Evolutionary conservation across 345 rosid genomes (phyloP).

Genomic region (Heritiera fomes): DNA sequence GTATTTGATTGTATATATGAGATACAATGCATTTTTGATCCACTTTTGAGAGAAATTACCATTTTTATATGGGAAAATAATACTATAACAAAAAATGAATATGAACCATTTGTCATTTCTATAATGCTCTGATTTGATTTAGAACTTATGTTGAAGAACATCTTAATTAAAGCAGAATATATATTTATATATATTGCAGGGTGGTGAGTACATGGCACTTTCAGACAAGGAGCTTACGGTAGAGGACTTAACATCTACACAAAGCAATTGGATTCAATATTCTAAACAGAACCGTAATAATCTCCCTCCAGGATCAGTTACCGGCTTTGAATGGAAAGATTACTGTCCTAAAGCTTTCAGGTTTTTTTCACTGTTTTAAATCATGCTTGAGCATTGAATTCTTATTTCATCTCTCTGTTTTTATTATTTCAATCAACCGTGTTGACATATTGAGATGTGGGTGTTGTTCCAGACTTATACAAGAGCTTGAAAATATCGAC

Average conservation of each 20-base stretch:
- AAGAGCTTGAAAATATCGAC: conserved; percentile 42
- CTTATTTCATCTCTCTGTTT: background rate
- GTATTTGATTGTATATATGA: background rate
- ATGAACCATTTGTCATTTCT: background rate
- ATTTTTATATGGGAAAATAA: background rate
- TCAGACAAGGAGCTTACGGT: conserved; percentile 30
- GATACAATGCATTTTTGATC: background rate
- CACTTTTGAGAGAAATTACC: no score
- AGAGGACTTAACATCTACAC: conserved; percentile 35
- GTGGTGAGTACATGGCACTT: conserved; percentile 22
- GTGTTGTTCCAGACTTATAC: conserved; percentile 39
- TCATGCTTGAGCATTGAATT: background rate
- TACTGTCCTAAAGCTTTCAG: conserved; percentile 61
- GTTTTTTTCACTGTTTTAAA: conserved; percentile 19
- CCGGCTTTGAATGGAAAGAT: conserved; percentile 52
- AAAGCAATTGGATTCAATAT: conserved; percentile 35
- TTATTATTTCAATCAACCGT: background rate
- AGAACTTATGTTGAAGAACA: background rate
- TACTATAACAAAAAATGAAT: background rate
- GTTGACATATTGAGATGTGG: background rate
- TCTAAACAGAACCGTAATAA: conserved; percentile 28
- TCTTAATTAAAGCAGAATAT: background rate
- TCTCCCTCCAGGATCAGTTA: conserved; percentile 33
- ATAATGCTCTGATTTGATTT: background rate
- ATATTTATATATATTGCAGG: background rate